Base-by-base conservation (phyloP, 257 asterid genomes). In the Jaltomata sinuosa region DNA sequence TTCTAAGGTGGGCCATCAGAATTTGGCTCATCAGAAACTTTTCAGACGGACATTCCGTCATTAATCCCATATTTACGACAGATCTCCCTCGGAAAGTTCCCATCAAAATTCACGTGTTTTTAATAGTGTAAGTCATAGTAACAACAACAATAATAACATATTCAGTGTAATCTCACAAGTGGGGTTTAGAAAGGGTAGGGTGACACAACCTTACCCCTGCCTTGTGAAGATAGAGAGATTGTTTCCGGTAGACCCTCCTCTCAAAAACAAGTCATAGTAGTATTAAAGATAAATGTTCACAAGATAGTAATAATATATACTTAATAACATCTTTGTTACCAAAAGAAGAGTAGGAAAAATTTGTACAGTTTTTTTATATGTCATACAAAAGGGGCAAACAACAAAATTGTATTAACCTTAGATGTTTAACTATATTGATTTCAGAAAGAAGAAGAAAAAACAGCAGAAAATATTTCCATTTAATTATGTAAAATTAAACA, bases 341-440 rank as follows among this genome's bases (percentile, higher is more conserved):
- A 82, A 84, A 76, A 87, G 79, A 65, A 87, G 79, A 87, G 86
- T 69, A 83, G 85, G 87, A 80, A 84, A 71, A 84, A 84, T 88
- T 89, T 91, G 91, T 92, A 92, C 97, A 91, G 59, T 87, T 86
- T n/a, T n/a, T n/a, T 52, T 52, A 52, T 87, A 68, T 78, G 83
- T 78, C 88, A 88, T 87, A 89, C 87, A 86, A 88, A 38, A 84
- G 50, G 49, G 79, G 67, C 36, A 65, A 72, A 87, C 82, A 81
- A 87, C 89, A 89, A 89, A 91, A 89, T 83, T 88, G 71, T 87
- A 92, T 87, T 80, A 80, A 88, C 89, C 87, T 82, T 81, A 31
- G 40, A 64, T 62, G 36, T 38, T 27, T 53, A 18, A 57, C 40
- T 62, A 65, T 62, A 65, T 61, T 45, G 54, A 21, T 74, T 45